Conservation (phyloP, 495 filamentous ascomycete genomes). For the Daldinia vernicosa region DNA sequence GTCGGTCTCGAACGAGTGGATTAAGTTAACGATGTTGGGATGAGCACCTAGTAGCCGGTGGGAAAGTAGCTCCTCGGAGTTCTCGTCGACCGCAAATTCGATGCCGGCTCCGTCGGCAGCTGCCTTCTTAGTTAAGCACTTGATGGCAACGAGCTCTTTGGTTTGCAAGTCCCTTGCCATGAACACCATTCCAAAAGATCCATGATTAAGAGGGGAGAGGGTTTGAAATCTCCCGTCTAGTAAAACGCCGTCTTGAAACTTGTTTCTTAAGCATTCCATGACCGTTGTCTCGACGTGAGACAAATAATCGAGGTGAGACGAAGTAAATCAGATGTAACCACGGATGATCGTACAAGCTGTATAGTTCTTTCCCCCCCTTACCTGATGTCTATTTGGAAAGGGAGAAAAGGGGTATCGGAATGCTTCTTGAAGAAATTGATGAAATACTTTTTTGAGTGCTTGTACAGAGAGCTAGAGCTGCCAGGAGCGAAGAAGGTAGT, state of each 20-base stretch:
- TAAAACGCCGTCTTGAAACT: slow-evolving; percentile 75
- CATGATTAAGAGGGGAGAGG: slow-evolving; percentile 94
- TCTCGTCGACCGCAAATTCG: slow-evolving; percentile 74
- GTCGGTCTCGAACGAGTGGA: slow-evolving; percentile 91
- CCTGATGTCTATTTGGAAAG: slow-evolving; percentile 52
- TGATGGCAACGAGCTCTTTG: slow-evolving; percentile 86
- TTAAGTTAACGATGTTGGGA: slow-evolving; percentile 91
- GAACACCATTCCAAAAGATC: slow-evolving; percentile 98
- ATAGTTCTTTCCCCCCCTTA: slow-evolving; percentile 35
- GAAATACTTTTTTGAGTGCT: slow-evolving; percentile 52
- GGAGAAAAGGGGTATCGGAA: slow-evolving; percentile 35
- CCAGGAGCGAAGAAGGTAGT: slow-evolving; percentile 45
- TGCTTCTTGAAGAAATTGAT: slow-evolving; percentile 37
- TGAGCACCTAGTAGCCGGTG: slow-evolving; percentile 82
- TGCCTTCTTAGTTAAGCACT: slow-evolving; percentile 85
- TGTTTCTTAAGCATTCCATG: slow-evolving; percentile 84
- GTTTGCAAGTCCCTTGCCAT: slow-evolving; percentile 82
- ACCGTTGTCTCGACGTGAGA: slow-evolving; percentile 47
- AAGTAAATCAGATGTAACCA: slow-evolving; percentile 34
- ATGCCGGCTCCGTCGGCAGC: slow-evolving; percentile 61
- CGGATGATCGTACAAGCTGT: slow-evolving; percentile 45
- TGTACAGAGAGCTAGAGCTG: slow-evolving; percentile 55
- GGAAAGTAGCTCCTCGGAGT: slow-evolving; percentile 85
- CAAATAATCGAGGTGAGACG: slow-evolving; percentile 35
- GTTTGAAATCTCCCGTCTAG: slow-evolving; percentile 89